Conservation (phyloP, 495 filamentous ascomycete species). For the Penicillium cosmopolitanum region DNA sequence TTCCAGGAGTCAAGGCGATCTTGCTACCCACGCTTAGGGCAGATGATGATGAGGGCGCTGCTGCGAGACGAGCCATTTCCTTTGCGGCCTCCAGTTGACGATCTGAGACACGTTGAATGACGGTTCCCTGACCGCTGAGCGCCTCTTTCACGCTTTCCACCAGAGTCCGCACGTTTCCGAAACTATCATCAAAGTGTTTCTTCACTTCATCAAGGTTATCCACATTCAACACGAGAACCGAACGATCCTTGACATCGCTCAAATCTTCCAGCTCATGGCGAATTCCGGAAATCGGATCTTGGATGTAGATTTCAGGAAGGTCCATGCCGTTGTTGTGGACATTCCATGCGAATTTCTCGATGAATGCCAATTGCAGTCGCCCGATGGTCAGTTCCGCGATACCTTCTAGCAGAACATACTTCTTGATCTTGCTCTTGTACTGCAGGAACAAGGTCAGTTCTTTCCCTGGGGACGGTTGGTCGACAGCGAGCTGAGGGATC, state of each 20-base stretch:
- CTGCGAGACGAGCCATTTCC: conserved; percentile 82
- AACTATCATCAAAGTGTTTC: conserved; percentile 89
- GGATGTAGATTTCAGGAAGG: conserved; percentile 95
- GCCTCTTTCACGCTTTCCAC: conserved; percentile 80
- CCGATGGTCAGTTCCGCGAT: conserved; percentile 81
- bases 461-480: conserved; percentile 78
- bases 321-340: conserved; percentile 92
- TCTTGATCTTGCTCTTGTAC: conserved; percentile 96
- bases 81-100: conserved; percentile 89
- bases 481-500: conserved; percentile 59
- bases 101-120: conserved; percentile 87
- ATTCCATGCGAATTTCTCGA: conserved; percentile 99
- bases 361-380: conserved; percentile 92
- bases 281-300: conserved; percentile 91
- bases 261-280: conserved; percentile 95
- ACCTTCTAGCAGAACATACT: conserved; percentile 86
- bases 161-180: conserved; percentile 76
- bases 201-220: conserved; percentile 97
- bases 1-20: conserved; percentile 37
- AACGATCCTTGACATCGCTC: conserved; percentile 91
- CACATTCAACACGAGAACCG: conserved; percentile 90
- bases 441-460: conserved; percentile 96
- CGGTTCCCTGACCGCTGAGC: conserved; percentile 75
- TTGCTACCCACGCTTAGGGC: conserved; percentile 20
- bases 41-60: conserved; percentile 58